Evolutionary conservation across 805 yeast genomes (phyloP), one percentile per base, ranked within the genome.

Genomic region (Cyberlindnera xylosilytica): DNA sequence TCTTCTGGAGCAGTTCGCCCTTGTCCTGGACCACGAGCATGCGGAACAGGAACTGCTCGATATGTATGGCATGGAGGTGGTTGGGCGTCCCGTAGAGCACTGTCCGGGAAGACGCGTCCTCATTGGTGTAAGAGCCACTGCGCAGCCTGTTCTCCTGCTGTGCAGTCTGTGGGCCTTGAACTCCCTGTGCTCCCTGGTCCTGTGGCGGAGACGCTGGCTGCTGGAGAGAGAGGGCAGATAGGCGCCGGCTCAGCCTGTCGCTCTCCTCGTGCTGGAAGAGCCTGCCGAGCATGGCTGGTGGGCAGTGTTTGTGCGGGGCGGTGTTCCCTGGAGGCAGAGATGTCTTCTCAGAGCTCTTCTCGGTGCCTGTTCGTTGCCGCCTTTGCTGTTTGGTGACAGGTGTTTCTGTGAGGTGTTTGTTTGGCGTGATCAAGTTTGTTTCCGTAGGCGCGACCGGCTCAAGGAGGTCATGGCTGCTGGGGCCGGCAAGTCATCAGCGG

Each of bases 11-110:
- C 31, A 64, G 49, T 26, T 62, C 65, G 4, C 69, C 70, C 4
- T 65, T 61, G 38, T 66, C 72, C 39, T 65, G 66, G 1, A 66
- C 61, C 2, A 69, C 49, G 3, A 69, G 19, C 13, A 68, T 39
- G 35, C 72, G 53, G 41, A 61, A 68, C 4, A 53, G 55, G 36
- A 52, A 36, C 17, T 35, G 46, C 4, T 45, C 49, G 12, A 53
- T n/a, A 9, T 19, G 29, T 3, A 30, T 26, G 2, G 23, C 32
- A 1, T 26, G 4, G 7, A 58, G 39, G 20, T 40, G 46, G 23
- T 46, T 44, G 7, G 54, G 51, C 1, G 58, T 53, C 1, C 62
- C 62, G 27, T 54, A 58, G 4, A 58, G 39, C 4, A 57, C 46
- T 1, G 60, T 56, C 20, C 57, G 46, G 4, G 62, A 55, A 26